Evolutionary conservation across 2,329 filamentous ascomycete genomes (phyloP), one percentile per base, ranked within the genome.

Genomic region (Colletotrichum somersetense): DNA sequence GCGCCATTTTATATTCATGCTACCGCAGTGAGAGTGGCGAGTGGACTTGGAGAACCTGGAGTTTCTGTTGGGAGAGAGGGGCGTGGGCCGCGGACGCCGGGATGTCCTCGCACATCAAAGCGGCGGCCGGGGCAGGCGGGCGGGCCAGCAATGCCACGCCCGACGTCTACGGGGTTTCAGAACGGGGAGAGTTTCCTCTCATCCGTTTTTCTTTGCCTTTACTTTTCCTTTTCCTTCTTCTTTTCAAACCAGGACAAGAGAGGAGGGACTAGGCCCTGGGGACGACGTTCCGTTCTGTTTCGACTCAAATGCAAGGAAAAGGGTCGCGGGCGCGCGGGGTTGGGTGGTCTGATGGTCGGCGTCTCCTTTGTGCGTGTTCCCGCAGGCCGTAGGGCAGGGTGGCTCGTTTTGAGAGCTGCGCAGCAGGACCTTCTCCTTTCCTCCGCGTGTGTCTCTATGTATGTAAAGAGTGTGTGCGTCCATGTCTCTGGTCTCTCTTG

Each of bases 41-140:
- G 20, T 48, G 23, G 30, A 35, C 50, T 12, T 5, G 40, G 52
- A 33, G n/a, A 42, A 66, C n/a, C 44, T 18, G 40, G 26, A 12
- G 40, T 35, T 61, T 61, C 42, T 5, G 6, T 2, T 30, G 18
- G 26, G 23, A 30, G 26, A 20, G 52, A 26, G 44, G 40, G 18
- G 11, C 7, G 38, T 16, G 12, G 14, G 40, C 40, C 23, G 5
- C 50, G 33, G 42, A 26, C 52, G 44, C 50, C 33, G 42, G 68
- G 57, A 57, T 68, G 42, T 20, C 68, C 57, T 71, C 68, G 64
- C 50, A 52, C 50, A 62, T 58, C 64, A 69, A 53, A 66, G 46
- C 62, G 46, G 35, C n/a, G 46, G 10, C 46, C 18, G 10, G 38
- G 23, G 14, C 33, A 30, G 18, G 20, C 20, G 20, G 38, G 53